Evolutionary conservation across 1,139 yeast species (phyloP).

Genomic region (Hansenula sp.): DNA sequence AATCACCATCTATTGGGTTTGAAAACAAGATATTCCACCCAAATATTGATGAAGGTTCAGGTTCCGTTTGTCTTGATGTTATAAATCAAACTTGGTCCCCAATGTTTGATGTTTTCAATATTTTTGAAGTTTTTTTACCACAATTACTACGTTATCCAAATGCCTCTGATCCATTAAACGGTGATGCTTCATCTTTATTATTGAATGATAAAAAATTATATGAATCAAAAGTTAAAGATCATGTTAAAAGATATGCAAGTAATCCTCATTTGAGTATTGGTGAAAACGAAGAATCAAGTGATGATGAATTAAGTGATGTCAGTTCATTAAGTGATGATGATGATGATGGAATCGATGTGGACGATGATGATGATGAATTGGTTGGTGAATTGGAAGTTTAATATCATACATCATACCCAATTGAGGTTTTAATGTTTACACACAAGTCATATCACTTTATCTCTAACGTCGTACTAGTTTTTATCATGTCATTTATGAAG

Average conservation of each 20-base stretch:
- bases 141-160: conserved; percentile 90
- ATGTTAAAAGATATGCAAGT: conserved; percentile 74
- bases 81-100: conserved; percentile 99
- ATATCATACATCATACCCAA: too few species aligned
- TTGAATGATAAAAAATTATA: conserved; percentile 68
- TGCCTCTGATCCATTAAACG: conserved; percentile 90
- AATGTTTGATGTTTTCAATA: conserved; percentile 87
- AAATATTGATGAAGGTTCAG: conserved; percentile 84
- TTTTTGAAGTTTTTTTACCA: conserved; percentile 91
- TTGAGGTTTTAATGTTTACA: too few species aligned
- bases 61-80: conserved; percentile 93
- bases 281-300: conserved; percentile 28
- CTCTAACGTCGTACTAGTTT: too few species aligned
- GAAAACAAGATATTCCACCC: conserved; percentile 92
- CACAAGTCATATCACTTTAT: too few species aligned
- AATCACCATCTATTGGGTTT: conserved; percentile 94
- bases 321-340: conserved; percentile 38
- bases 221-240: conserved; percentile 64
- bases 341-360: conserved; percentile 8
- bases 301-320: conserved; percentile 41
- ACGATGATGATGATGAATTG: conserved; percentile 9
- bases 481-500: too few species aligned
- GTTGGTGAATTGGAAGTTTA: conserved; percentile 12
- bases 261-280: conserved; percentile 42
- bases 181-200: conserved; percentile 84